Base-by-base conservation (phyloP, 768 basidiomycete genomes). In the Pholiota molesta region DNA sequence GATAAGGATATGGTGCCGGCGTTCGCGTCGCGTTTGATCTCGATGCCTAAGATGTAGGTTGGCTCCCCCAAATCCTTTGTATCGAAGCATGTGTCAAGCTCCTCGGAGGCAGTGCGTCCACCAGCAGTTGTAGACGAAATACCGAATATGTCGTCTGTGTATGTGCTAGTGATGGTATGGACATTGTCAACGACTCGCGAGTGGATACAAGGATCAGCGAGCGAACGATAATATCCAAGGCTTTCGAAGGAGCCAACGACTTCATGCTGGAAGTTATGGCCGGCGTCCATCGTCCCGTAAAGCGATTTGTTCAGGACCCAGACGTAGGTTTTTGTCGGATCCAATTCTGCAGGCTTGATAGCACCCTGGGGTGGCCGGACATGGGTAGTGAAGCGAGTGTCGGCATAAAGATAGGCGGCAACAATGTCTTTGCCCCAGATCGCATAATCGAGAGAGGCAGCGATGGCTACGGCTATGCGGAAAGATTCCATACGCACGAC, bases 361-460 rank as follows among this genome's bases (percentile, higher is more conserved):
- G 52, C 23, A 3, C 23, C 52, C 42, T 60, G 37, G 17, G 56
- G 39, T 40, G 39, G 39, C 56, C 62, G 62, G 68, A 51, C 66
- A 63, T 10, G 68, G 62, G 1, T 33, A 52, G 33, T 40, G 11
- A 59, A 59, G 13, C 71, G 66, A 19, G 77, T 69, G 0, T 71
- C 57, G 21, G 62, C 63, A 55, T 66, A 75, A 0, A 82, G 72
- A 63, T 74, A 82, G 0, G 76, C 77, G 0, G 66, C 64, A 14
- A 75, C 72, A 42, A 78, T 72, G 62, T 81, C 76, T 5, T 77
- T 66, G 35, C 65, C 63, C 57, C 77, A 67, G 6, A 81, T 42
- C 5, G 73, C 63, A 55, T 75, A 72, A 31, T 68, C 64, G 5
- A 64, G 39, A 0, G 14, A 1, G 0, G 76, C 76, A 3, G 75